Evolutionary conservation across 2,329 filamentous ascomycete genomes (phyloP), one percentile per base, ranked within the genome.

Genomic region (Periconia sp.): DNA sequence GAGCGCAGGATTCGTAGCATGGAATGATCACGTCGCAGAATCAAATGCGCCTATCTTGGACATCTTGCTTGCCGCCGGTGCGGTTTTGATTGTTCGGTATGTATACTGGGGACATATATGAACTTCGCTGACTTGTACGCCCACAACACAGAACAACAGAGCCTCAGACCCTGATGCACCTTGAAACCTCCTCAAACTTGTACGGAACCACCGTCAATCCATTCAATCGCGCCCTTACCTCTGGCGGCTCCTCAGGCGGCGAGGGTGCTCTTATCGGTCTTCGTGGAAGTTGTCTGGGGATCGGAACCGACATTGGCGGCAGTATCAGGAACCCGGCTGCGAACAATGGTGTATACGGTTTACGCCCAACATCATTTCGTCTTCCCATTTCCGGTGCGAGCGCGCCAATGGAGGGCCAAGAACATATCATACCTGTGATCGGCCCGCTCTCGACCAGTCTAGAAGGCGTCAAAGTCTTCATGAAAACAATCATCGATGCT

Each of bases 261-360:
- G 81, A 84, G 57, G 79, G 79, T 2, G 78, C 81, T 0, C 59
- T 83, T 8, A 36, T 81, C 5, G 80, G 73, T 0, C 60, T 82
- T 17, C 63, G 75, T 10, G 80, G 79, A 9, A 78, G 74, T 19
- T 71, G 70, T 55, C 63, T 83, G 12, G 80, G 80, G 1, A 78
- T 83, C 45, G 81, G 81, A 0, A 82, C 79, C 4, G 80, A 83
- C 49, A 69, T 73, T 40, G 79, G 79, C 3, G 80, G 80, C 5
- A 77, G 72, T 13, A 74, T 82, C 18, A 70, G 81, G 3, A 76
- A 80, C 15, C 81, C 81, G 4, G 73, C 79, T n/a, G 78, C 71
- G 0, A 82, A 81, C 63, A 81, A 81, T 46, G 77, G 75, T 3
- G 56, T 84, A 0, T 83, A 76, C 52, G 79, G 79, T 1, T 56